These are phyloP conservation scores for Phanerochaete sordida DNA, from an alignment of 768 basidiomycete genomes.

Conservation along the genomic window DNA sequence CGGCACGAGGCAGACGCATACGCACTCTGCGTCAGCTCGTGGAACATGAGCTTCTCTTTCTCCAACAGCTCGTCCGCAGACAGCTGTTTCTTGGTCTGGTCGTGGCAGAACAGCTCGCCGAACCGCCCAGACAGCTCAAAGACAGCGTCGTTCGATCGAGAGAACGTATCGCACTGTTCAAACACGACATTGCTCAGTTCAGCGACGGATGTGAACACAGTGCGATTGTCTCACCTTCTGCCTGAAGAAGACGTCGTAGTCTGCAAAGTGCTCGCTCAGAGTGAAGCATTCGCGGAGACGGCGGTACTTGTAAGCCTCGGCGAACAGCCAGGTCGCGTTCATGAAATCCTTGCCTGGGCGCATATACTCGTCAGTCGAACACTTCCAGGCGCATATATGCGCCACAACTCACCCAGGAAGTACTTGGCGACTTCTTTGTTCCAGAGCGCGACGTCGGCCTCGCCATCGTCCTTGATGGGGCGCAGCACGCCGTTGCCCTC, in stretches of 20 bases:
- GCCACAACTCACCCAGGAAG: constrained; percentile 65
- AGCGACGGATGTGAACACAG: background rate
- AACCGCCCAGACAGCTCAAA: constrained; percentile 94
- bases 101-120: constrained; percentile 72
- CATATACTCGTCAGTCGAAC: background rate
- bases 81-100: constrained; percentile 26
- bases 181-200: background rate
- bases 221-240: constrained; percentile 59
- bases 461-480: constrained; percentile 86
- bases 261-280: constrained; percentile 82
- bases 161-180: constrained; percentile 86
- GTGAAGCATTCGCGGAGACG: constrained; percentile 93
- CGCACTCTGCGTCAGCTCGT: constrained; percentile 87
- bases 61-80: constrained; percentile 51
- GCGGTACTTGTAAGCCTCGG: constrained; percentile 92
- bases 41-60: constrained; percentile 81
- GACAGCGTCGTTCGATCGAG: constrained; percentile 86
- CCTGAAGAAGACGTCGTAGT: constrained; percentile 93
- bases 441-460: constrained; percentile 92
- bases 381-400: background rate
- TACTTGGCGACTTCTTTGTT: constrained; percentile 96
- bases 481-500: constrained; percentile 80
- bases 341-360: constrained; percentile 79
- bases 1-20: background rate
- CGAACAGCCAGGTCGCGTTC: constrained; percentile 96